Evolutionary conservation across 139 green algal genomes (phyloP), one percentile per base, ranked within the genome.

Genomic region (Chlorella sorokiniana): DNA sequence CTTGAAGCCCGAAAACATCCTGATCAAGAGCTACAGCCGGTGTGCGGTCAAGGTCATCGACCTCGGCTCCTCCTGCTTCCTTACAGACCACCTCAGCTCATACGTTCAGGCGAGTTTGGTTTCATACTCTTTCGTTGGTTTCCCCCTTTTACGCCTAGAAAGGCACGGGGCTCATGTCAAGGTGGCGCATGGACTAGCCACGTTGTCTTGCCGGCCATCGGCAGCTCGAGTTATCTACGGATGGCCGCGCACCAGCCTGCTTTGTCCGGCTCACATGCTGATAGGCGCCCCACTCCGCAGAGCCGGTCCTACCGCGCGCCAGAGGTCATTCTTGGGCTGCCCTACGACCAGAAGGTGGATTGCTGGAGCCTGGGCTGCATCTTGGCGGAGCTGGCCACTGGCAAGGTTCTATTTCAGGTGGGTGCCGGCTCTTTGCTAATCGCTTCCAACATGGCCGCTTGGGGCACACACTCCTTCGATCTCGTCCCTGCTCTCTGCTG

Each of bases 1-100:
- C 84, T 87, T 99, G 29, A 99, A 99, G 87, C 96, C 96, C 4
- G 96, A 99, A 69, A 99, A 99, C 90, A 97, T 99, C 79, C 87
- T 99, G 68, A 92, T 99, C 68, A 95, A 96, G 83, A 91, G 73
- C 82, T 98, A 97, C 89, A 87, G 63, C 81, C 86, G 86, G 59
- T 94, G 91, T 84, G 85, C 93, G 73, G 90, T 97, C 78, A 96
- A 96, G 86, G 88, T 99, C 29, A 99, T 99, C 79, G 96, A 99
- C 87, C 83, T 99, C 23, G 96, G 96, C 37, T 96, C 89, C 41
- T 95, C 89, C 56, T 98, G 96, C 90, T 99, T 98, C 85, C 89
- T 89, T 64, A 96, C 92, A 20, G 96, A 99, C 86, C 92, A 95
- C 76, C 90, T 98, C 31, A 92, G 86, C 81, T 93, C 85, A 42